Evolutionary conservation across 164 flowering plant genomes (phyloP).

Genomic region (Cinnamomum chago): DNA sequence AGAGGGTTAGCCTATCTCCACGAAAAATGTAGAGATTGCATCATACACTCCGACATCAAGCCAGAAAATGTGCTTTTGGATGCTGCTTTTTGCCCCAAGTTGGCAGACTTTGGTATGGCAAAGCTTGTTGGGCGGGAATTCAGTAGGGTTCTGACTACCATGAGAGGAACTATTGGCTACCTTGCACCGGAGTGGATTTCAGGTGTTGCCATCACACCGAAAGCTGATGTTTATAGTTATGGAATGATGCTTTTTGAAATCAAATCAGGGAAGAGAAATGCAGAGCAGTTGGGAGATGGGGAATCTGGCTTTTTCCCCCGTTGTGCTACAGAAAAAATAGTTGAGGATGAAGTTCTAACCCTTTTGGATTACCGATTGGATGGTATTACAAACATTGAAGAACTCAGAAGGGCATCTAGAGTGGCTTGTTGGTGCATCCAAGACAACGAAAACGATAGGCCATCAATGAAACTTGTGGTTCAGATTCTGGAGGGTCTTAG

Average conservation of each 20-base stretch:
- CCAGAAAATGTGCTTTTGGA: constrained; percentile 39
- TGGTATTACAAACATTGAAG: constrained; percentile 22
- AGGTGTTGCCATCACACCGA: constrained; percentile 30
- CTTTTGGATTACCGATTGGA: constrained; percentile 26
- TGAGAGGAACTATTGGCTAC: constrained; percentile 40
- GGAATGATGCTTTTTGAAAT: constrained; percentile 37
- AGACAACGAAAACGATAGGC: constrained; percentile 14
- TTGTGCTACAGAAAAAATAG: constrained; percentile 23
- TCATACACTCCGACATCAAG: constrained; percentile 38
- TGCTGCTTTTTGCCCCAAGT: constrained; percentile 26
- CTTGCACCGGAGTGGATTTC: constrained; percentile 44
- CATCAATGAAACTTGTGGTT: too few relatives aligned
- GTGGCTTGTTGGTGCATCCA: constrained; percentile 39
- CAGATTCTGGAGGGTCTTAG: too few relatives aligned
- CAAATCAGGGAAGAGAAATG: constrained; percentile 32
- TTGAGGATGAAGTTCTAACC: constrained; percentile 13
- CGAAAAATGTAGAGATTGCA: constrained; percentile 35
- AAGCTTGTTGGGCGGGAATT: constrained; percentile 33
- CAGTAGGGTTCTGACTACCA: constrained; percentile 31
- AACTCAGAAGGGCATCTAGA: constrained; percentile 24
- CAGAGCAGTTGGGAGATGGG: constrained; percentile 14
- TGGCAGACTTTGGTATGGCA: constrained; percentile 37
- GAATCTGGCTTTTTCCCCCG: constrained; percentile 21
- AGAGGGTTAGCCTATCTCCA: constrained; percentile 32
- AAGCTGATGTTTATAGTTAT: constrained; percentile 41